Evolutionary conservation across 768 basidiomycete genomes (phyloP).

Genomic region (Podaxis rugospora): DNA sequence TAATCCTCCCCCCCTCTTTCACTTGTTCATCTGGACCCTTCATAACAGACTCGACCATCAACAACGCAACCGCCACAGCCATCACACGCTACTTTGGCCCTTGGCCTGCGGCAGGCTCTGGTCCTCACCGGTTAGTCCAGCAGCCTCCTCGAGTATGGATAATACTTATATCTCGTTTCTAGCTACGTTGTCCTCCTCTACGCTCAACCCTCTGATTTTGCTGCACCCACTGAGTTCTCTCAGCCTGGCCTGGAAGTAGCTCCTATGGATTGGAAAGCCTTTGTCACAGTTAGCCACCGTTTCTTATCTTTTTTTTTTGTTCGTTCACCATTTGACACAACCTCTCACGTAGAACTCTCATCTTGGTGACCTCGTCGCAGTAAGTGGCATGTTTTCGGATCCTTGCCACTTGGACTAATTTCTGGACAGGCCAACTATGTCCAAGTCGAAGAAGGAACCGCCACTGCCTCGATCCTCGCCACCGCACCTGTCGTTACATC

Average conservation of each 20-base stretch:
- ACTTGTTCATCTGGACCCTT: not conserved
- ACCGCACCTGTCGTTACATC: constrained; percentile 67
- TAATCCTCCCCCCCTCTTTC: not conserved
- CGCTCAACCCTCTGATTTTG: constrained; percentile 58
- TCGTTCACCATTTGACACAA: not conserved
- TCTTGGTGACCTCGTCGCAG: constrained; percentile 10
- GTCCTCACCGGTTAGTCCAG: constrained; percentile 61
- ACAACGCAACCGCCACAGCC: constrained; percentile 36
- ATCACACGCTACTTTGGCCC: constrained; percentile 73
- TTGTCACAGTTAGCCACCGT: not conserved
- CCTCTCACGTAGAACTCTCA: constrained; percentile 2
- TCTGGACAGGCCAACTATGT: constrained; percentile 59
- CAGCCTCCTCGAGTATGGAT: not conserved
- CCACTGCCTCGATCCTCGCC: constrained; percentile 44
- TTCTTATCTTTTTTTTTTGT: not conserved
- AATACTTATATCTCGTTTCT: constrained; percentile 1
- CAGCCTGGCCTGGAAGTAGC: constrained; percentile 46
- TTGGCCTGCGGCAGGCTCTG: constrained; percentile 61
- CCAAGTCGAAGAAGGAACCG: constrained; percentile 64
- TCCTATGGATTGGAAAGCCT: constrained; percentile 46
- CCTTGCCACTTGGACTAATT: constrained; percentile 1
- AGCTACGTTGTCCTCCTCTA: constrained; percentile 71
- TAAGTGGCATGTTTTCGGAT: not conserved
- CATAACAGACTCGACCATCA: constrained; percentile 30
- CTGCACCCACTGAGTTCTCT: constrained; percentile 53